Evolutionary conservation across 352 stramenopile genomes (phyloP), one percentile per base, ranked within the genome.

Genomic region (Globisporangium perplexum): DNA sequence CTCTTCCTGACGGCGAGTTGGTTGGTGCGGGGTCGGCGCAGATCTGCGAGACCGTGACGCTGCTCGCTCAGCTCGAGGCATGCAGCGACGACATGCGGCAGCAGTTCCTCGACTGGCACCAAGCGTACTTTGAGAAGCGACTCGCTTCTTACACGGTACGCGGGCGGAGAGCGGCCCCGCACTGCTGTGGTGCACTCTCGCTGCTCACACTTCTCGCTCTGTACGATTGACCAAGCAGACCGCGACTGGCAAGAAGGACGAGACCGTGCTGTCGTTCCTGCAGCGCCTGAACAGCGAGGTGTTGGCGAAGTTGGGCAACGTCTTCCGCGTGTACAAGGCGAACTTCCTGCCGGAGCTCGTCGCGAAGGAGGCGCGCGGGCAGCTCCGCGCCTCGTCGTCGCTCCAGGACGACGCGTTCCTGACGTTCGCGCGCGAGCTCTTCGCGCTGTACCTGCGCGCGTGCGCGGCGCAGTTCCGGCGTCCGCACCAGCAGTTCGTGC

Each of bases 81-180:
- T 90, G 80, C 60, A 86, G 66, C 28, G 69, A 88, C 22, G 74
- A 92, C 30, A 87, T 90, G 57, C 83, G 80, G 6, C 77, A 91
- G 51, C 84, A 91, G 39, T 94, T 93, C 62, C 60, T 94, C 10
- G 74, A 90, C 38, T 94, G 84, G 84, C 80, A 94, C 47, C 76
- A 91, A 50, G 36, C 54, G 26, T 84, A 88, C 56, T 90, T 94
- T 67, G 68, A 83, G 11, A 68, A 71, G 41, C 59, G 57, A 18
- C 54, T 90, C n/a, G 60, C 60, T 33, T 51, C 57, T 23, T 88
- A 81, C 63, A 72, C 81, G 59, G 75, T 85, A 65, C 24, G 24
- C 6, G 41, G 12, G 12, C 12, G 10, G 12, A 17, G 33, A 11
- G 12, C 4, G 33, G n/a, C n/a, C n/a, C n/a, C n/a, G n/a, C n/a